phyloP scores from a whole-genome alignment of 306 rosid genomes.

The Quercus mongolica region DNA sequence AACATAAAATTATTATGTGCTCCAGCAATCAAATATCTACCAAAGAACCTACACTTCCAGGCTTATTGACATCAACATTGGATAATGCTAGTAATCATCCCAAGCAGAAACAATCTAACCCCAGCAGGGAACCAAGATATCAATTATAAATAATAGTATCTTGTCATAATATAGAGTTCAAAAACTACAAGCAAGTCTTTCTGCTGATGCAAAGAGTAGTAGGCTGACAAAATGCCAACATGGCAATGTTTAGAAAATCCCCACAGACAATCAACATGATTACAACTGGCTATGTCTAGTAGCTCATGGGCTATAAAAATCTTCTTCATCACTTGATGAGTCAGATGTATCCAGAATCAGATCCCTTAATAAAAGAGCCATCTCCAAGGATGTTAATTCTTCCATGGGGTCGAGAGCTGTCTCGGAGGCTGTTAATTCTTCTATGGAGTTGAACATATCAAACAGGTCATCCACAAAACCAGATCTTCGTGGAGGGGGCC shows the following conservation, averaged over 20 bases:
- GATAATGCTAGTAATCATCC: neutral
- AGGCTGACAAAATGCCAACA: slow-evolving; percentile 19
- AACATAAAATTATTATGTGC: neutral
- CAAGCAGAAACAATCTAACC: neutral
- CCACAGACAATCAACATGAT: neutral
- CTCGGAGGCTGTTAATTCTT: slow-evolving; percentile 9
- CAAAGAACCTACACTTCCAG: neutral
- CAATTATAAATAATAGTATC: neutral
- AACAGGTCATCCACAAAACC: slow-evolving; percentile 29
- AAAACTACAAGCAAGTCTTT: slow-evolving; percentile 12
- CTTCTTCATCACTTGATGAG: slow-evolving; percentile 42
- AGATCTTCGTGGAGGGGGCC: slow-evolving; percentile 35
- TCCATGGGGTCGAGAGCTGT: neutral
- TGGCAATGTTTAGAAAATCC: neutral
- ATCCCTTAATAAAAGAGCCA: slow-evolving; percentile 25
- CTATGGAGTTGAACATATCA: slow-evolving; percentile 31
- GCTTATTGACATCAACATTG: neutral
- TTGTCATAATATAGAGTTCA: neutral
- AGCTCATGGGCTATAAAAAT: slow-evolving; percentile 21
- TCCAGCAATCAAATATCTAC: neutral
- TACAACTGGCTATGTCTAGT: slow-evolving; percentile 18
- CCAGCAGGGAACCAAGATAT: neutral
- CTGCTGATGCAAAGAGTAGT: neutral
- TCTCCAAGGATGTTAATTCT: slow-evolving; percentile 25
- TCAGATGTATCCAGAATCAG: slow-evolving; percentile 30